Percentiles rank a stretch among this genome's conserved stretches.
Evolutionary conservation across 2,329 filamentous ascomycete genomes (phyloP).

Genomic region (Penicillium thymicola): DNA sequence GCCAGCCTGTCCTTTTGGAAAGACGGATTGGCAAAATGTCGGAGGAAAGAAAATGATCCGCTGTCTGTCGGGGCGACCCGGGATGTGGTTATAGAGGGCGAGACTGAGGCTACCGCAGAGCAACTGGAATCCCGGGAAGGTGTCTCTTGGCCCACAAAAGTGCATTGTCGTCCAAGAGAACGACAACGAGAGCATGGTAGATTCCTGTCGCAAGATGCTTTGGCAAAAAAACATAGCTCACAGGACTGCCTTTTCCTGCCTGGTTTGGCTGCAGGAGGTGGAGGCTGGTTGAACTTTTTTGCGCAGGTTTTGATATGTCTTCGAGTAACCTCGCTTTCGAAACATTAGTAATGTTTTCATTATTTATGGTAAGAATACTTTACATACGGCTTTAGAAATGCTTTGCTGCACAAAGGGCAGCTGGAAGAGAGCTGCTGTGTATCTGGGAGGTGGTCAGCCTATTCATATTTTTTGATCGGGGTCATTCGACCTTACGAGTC

Average conservation of each 20-base stretch:
- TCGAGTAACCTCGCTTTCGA: constrained; percentile 28
- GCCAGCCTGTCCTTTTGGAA: constrained; percentile 29
- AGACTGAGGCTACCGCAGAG: background rate
- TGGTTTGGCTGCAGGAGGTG: constrained; percentile 26
- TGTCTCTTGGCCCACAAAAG: constrained; percentile 9
- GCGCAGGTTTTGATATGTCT: constrained; percentile 31
- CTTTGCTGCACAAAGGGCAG: constrained; percentile 31
- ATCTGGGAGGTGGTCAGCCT: constrained; percentile 20
- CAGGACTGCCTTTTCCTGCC: constrained; percentile 32
- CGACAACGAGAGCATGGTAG: constrained; percentile 27
- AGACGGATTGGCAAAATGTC: constrained; percentile 28
- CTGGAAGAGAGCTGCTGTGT: constrained; percentile 21
- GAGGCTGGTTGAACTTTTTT: constrained; percentile 28
- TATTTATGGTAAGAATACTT: background rate
- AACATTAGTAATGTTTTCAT: background rate
- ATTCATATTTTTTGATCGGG: background rate
- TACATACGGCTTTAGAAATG: constrained; percentile 28
- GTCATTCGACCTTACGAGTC: constrained; percentile 22
- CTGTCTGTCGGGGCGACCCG: background rate
- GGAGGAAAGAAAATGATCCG: constrained; percentile 28
- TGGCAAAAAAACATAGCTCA: constrained; percentile 27
- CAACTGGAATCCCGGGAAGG: background rate
- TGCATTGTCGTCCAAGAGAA: constrained; percentile 21
- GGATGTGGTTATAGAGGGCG: constrained; percentile 3
- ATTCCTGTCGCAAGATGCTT: constrained; percentile 26